Percentiles rank a stretch among this genome's conserved stretches.
Conservation (phyloP, 2,329 filamentous ascomycete species). For the Pseudogymnoascus sp. region DNA sequence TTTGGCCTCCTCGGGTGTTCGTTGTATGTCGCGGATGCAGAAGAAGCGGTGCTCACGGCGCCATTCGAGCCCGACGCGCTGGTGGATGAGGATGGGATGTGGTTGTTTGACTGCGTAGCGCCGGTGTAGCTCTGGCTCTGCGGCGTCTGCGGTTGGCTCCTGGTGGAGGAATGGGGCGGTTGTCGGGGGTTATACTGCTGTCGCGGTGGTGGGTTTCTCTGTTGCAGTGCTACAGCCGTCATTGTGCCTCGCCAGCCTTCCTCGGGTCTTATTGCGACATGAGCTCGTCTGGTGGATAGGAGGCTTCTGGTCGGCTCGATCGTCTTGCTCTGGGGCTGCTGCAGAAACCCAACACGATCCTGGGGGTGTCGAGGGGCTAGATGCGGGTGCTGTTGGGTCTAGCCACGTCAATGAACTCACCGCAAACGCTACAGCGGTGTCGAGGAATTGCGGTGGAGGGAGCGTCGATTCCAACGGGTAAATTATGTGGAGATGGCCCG, state of each 20-base stretch:
- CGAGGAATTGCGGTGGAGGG: conserved; percentile 8
- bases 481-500: background rate
- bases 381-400: background rate
- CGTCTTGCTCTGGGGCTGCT: background rate
- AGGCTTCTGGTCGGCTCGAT: conserved; percentile 4
- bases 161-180: conserved; percentile 19
- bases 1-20: conserved; percentile 3
- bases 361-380: background rate
- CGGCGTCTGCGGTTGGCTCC: conserved; percentile 8
- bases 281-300: background rate
- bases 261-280: conserved; percentile 9
- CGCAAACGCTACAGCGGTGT: background rate
- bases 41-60: background rate
- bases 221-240: conserved; percentile 29
- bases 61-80: conserved; percentile 7
- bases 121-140: background rate
- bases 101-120: background rate
- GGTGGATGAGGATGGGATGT: conserved; percentile 1
- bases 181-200: conserved; percentile 26
- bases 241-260: conserved; percentile 21
- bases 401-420: conserved; percentile 1
- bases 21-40: background rate
- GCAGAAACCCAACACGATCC: background rate
- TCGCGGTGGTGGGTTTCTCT: conserved; percentile 22
- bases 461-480: background rate